Base-by-base conservation (phyloP, 768 basidiomycete species). In the Leccinum subgranulosum region DNA sequence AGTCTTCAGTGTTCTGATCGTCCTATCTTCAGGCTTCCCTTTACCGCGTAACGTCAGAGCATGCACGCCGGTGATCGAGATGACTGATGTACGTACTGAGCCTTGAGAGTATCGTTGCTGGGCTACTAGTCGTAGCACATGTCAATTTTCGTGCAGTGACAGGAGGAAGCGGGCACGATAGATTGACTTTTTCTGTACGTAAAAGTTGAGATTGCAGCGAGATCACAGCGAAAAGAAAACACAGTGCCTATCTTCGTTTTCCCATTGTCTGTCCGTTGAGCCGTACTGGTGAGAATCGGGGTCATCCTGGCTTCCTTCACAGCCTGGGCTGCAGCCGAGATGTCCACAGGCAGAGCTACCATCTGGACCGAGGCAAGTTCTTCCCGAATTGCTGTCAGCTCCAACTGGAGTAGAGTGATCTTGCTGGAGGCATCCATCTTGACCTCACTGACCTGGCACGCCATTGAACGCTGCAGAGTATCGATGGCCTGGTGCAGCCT, bases 341-440 rank as follows among this genome's bases (percentile, higher is more conserved):
- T 56, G 12, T 59, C 34, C 19, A 11, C 17, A 29, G 63, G 55
- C 15, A 48, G 4, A 3, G 31, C 43, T 15, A 27, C 10, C 27
- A 25, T 28, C 64, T 55, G 61, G 53, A 59, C 15, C 15, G 31
- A 17, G 12, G 39, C 19, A 23, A 69, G 54, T 11, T 63, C 61
- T 10, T 47, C 39, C 28, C 27, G 55, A 25, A 63, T 41, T 9
- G 28, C 41, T 0, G 47, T 58, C n/a, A 69, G 19, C 15, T 55
- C 67, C 11, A 58, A 55, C 27, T 67, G 52, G 2, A 63, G 45
- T 19, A 65, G 56, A 3, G 41, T 29, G 6, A 65, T 60, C 59
- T 58, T 68, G 15, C 50, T 56, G 0, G 67, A 34, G 4, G 57
- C 3, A 19, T 67, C 61, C 17, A 58, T 60, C 53, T 53, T 67